A percentile compares a stretch with the other conserved stretches of the same genome.
Evolutionary conservation across 2,329 filamentous ascomycete species (phyloP).

Genomic region (Metarhizium anisopliae): DNA sequence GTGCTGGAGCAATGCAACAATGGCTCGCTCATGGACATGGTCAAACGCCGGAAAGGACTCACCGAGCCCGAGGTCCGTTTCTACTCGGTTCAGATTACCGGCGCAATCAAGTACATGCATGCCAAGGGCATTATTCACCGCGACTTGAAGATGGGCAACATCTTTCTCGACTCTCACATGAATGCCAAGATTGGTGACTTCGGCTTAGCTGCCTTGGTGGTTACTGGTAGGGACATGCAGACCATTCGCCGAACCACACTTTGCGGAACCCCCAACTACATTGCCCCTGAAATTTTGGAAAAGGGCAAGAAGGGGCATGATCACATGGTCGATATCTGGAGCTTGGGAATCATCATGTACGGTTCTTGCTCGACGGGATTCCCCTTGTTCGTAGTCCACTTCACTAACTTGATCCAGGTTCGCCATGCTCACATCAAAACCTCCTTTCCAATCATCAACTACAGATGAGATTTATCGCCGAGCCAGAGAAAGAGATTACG

Average conservation of each 20-base stretch:
- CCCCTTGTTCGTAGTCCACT: not conserved
- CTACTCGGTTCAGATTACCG: conserved; percentile 89
- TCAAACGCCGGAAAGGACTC: conserved; percentile 81
- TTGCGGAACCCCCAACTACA: conserved; percentile 96
- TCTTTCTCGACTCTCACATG: conserved; percentile 91
- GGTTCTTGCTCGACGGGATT: conserved; percentile 18
- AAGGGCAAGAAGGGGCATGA: conserved; percentile 93
- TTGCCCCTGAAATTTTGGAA: conserved; percentile 91
- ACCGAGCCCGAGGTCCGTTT: conserved; percentile 91
- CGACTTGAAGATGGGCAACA: conserved; percentile 95
- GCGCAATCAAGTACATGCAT: conserved; percentile 97
- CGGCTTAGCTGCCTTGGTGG: conserved; percentile 81
- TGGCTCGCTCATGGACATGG: conserved; percentile 95
- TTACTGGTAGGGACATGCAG: conserved; percentile 84
- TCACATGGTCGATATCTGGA: conserved; percentile 98
- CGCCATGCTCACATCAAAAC: conserved; percentile 92
- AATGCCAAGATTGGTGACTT: conserved; percentile 98
- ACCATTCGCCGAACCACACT: conserved; percentile 81
- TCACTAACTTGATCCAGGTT: conserved; percentile 45
- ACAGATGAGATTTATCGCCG: conserved; percentile 77
- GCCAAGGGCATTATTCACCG: conserved; percentile 91
- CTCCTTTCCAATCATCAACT: conserved; percentile 88
- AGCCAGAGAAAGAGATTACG: conserved; percentile 63
- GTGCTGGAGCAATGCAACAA: conserved; percentile 92
- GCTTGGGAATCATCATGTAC: conserved; percentile 91